phyloP scores from a whole-genome alignment of 306 rosid genomes.

The Prunus dulcis region DNA sequence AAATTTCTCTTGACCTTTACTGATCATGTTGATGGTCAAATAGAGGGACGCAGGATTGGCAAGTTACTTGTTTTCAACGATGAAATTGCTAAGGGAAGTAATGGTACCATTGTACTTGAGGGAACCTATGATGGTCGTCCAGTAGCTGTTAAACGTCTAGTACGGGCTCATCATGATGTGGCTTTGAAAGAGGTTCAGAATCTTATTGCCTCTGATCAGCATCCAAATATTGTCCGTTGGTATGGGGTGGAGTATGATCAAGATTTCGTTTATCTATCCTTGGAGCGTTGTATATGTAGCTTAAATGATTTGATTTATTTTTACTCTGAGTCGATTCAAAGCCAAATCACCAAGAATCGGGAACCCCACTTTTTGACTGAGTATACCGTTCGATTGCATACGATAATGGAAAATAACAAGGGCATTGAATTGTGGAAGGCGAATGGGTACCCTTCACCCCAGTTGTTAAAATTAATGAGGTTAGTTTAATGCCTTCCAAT shows the following conservation, averaged over 20 bases:
- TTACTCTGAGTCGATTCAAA: conserved; percentile 32
- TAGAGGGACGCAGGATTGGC: conserved; percentile 56
- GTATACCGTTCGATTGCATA: conserved; percentile 14
- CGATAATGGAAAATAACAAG: conserved; percentile 13
- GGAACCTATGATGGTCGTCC: conserved; percentile 66
- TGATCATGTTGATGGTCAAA: conserved; percentile 25
- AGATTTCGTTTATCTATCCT: conserved; percentile 68
- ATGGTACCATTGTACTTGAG: conserved; percentile 64
- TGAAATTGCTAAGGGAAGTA: conserved; percentile 80
- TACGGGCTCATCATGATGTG: conserved; percentile 57
- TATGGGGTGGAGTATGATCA: conserved; percentile 72
- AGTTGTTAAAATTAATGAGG: conserved; percentile 67
- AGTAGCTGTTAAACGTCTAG: conserved; percentile 79
- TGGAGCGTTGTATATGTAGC: conserved; percentile 67
- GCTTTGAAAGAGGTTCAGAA: conserved; percentile 68
- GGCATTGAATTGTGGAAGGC: conserved; percentile 48
- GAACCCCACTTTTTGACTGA: conserved; percentile 12
- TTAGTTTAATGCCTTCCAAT: conserved; percentile 22
- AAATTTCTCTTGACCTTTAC: conserved; percentile 2
- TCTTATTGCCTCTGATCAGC: conserved; percentile 65
- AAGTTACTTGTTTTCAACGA: conserved; percentile 51
- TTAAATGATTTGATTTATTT: conserved; percentile 53
- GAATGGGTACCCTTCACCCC: conserved; percentile 58
- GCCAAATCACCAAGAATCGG: conserved; percentile 10
- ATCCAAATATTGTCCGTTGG: conserved; percentile 79